A percentile compares a stretch with the other conserved stretches of the same genome.
phyloP scores from a whole-genome alignment of 371 early-diverging fungal genomes.

The Mortierella sp. region DNA sequence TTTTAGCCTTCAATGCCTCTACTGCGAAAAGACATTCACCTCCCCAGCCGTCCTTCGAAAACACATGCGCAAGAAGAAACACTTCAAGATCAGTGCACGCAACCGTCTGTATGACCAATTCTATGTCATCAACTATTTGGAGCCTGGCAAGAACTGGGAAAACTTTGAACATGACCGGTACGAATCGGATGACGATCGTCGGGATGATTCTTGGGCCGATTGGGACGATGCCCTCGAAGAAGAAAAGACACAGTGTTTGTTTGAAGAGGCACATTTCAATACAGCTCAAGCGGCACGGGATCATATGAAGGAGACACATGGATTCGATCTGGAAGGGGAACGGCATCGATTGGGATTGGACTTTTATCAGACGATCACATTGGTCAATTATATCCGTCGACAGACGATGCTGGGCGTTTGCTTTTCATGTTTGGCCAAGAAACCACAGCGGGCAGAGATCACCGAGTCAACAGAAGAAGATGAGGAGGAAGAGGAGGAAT shows the following conservation, averaged over 20 bases:
- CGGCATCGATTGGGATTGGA: slow-evolving; percentile 69
- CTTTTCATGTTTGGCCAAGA: slow-evolving; percentile 71
- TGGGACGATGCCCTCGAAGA: slow-evolving; percentile 80
- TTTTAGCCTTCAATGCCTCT: slow-evolving; percentile 85
- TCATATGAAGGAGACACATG: slow-evolving; percentile 79
- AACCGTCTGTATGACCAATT: slow-evolving; percentile 94
- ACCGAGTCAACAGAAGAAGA: slow-evolving; percentile 66
- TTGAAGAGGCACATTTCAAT: slow-evolving; percentile 73
- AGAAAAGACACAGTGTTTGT: slow-evolving; percentile 78
- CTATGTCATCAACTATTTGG: slow-evolving; percentile 95
- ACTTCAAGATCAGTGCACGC: slow-evolving; percentile 92
- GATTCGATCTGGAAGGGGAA: slow-evolving; percentile 78
- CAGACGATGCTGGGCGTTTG: slow-evolving; percentile 74
- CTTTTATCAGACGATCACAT: slow-evolving; percentile 84
- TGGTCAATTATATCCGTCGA: slow-evolving; percentile 91
- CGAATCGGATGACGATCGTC: slow-evolving; percentile 77
- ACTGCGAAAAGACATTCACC: slow-evolving; percentile 95
- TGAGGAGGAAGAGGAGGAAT: slow-evolving; percentile 61
- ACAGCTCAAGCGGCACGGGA: slow-evolving; percentile 72
- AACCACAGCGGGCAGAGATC: slow-evolving; percentile 56
- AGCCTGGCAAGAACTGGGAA: slow-evolving; percentile 95
- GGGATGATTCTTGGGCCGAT: slow-evolving; percentile 81
- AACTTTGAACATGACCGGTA: slow-evolving; percentile 81
- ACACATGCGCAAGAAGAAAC: slow-evolving; percentile 99
- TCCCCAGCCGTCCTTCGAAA: slow-evolving; percentile 88